Conservation (phyloP, 2,329 filamentous ascomycete genomes). For the Zymoseptoria passerinii region DNA sequence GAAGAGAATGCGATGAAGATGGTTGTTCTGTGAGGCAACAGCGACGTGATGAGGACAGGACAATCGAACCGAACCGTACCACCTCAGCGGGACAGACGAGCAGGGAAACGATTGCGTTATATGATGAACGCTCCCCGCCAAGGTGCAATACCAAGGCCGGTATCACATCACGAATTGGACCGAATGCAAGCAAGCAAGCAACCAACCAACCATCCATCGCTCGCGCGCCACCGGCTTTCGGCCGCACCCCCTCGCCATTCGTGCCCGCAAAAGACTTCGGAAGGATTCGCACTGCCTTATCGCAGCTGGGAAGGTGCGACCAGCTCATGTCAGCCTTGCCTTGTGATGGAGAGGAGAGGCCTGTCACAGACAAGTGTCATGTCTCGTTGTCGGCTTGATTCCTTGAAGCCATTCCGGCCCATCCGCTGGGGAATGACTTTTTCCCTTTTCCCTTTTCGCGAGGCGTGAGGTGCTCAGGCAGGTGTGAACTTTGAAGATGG, state of each 20-base stretch:
- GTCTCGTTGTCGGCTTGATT: too few species aligned
- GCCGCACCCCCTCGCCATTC: not conserved
- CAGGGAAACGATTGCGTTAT: not conserved
- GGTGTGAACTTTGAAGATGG: too few species aligned
- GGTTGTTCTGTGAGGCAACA: not conserved
- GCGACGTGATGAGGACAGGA: not conserved
- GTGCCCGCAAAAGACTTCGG: not conserved
- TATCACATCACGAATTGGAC: slow-evolving; percentile 8
- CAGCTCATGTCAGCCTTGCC: not conserved
- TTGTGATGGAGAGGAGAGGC: too few species aligned
- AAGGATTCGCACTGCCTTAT: not conserved
- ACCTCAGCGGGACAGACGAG: not conserved
- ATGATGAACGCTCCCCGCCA: not conserved
- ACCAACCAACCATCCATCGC: too few species aligned
- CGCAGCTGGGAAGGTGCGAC: not conserved
- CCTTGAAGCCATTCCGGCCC: too few species aligned
- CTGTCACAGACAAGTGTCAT: not conserved
- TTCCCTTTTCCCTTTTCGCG: too few species aligned
- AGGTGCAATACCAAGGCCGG: slow-evolving; percentile 3
- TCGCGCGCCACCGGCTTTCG: slow-evolving; percentile 1
- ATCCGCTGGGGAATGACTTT: too few species aligned
- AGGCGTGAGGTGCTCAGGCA: too few species aligned
- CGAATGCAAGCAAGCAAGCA: too few species aligned
- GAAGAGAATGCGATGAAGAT: not conserved
- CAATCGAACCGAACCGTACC: not conserved